Evolutionary conservation across 1,284 basidiomycete species (phyloP).

Genomic region (Schizopora paradoxa): DNA sequence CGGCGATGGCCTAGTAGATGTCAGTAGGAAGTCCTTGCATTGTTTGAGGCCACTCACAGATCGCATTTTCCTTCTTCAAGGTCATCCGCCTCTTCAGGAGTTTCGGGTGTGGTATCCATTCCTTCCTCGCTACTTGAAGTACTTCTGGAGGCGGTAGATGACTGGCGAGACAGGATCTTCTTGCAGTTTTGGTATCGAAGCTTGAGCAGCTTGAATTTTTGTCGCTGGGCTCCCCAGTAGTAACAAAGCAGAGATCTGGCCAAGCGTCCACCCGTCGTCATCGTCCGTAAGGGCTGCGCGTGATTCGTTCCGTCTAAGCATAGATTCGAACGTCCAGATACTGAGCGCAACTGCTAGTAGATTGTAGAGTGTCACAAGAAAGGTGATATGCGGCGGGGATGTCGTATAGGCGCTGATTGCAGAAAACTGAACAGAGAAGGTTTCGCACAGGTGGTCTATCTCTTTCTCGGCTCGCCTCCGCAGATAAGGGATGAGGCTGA

Average conservation of each 20-base stretch:
- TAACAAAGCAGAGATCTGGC: conserved; percentile 14
- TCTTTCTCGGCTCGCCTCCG: neutral
- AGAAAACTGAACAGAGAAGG: neutral
- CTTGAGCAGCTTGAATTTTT: no score
- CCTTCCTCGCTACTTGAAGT: no score
- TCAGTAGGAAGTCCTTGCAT: no score
- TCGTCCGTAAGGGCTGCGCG: no score
- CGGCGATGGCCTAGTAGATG: no score
- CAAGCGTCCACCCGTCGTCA: conserved; percentile 15
- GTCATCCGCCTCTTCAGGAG: no score
- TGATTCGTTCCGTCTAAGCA: conserved; percentile 10
- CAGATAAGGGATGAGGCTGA: neutral
- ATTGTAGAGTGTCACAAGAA: conserved; percentile 15
- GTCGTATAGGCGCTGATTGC: conserved; percentile 4
- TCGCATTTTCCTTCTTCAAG: no score
- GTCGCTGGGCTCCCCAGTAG: conserved; percentile 15
- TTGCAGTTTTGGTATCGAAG: no score
- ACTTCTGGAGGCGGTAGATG: no score
- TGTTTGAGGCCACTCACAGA: no score
- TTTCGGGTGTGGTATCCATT: no score
- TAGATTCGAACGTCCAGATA: conserved; percentile 13
- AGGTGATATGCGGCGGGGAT: neutral
- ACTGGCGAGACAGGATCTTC: no score
- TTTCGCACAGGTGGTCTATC: neutral
- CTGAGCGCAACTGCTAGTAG: conserved; percentile 8